Percentiles rank a stretch among this genome's conserved stretches.
Conservation (phyloP, 441 rosid species). For the Syzygium syzygioides region DNA sequence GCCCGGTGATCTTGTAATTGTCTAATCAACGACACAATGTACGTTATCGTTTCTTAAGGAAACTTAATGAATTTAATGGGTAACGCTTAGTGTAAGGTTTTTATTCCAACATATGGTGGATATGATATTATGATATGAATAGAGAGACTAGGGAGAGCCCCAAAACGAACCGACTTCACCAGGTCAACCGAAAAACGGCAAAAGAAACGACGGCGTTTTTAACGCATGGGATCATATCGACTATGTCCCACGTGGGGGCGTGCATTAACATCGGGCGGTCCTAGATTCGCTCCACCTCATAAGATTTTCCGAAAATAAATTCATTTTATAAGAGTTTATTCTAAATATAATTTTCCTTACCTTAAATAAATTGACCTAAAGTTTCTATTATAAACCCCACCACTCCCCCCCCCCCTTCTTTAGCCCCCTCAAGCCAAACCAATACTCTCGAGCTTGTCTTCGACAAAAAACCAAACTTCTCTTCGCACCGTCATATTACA, state of each 20-base stretch:
- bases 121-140: neutral
- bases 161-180: neutral
- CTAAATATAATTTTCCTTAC: neutral
- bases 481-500: neutral
- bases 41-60: neutral
- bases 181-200: neutral
- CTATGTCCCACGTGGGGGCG: neutral
- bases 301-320: neutral
- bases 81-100: neutral
- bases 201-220: neutral
- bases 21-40: neutral
- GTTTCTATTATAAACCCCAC: neutral
- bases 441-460: neutral
- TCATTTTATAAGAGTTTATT: neutral
- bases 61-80: neutral
- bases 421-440: neutral
- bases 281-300: neutral
- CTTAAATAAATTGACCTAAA: neutral
- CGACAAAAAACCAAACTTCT: neutral
- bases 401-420: neutral
- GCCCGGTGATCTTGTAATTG: neutral
- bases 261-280: neutral
- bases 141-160: neutral
- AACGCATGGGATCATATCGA: neutral
- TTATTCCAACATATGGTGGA: neutral